Base-by-base conservation (phyloP, 2,329 filamentous ascomycete genomes). In the Fusarium hainanense region DNA sequence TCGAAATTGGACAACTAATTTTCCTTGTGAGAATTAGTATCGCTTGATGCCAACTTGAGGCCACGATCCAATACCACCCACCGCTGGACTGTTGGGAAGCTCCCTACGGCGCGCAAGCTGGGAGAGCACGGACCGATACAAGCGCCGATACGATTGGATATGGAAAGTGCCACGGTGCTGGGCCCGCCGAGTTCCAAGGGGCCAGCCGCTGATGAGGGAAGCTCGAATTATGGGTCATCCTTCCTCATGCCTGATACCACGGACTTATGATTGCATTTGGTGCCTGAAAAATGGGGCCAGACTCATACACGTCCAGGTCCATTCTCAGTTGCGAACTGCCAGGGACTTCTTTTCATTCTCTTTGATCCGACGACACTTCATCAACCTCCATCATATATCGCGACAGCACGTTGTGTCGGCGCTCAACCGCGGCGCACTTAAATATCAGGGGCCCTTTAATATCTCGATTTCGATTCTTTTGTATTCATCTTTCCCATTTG, bases 211-310 rank as follows among this genome's bases (percentile, higher is more conserved):
- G 46, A 43, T 69, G 63, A 57, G 42, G 44, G 37, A n/a, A 40
- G 42, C 49, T 58, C 49, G 63, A 65, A 51, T 61, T 46, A 52
- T 66, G 61, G 65, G 28, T 13, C 57, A 21, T 18, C 23, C 30
- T 41, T 52, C n/a, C 49, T 42, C 18, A 37, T 58, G 30, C 43
- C 44, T 41, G 44, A 50, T 57, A 57, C 40, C 25, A 11, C 13
- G n/a, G 44, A 37, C 43, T 67, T 28, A 66, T 66, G 42, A 66
- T 52, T 34, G 42, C 44, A 30, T 76, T 70, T 54, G 48, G 20
- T 79, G 77, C 78, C 78, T 79, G 77, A 78, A 62, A 75, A 73
- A 65, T 74, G 64, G 68, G 77, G 78, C 77, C 66, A 65, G 54
- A 25, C 12, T 57, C 54, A 47, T 57, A 66, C 69, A 71, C 65